Conservation (phyloP, 179 eudicot species). For the Kewa caespitosa region DNA sequence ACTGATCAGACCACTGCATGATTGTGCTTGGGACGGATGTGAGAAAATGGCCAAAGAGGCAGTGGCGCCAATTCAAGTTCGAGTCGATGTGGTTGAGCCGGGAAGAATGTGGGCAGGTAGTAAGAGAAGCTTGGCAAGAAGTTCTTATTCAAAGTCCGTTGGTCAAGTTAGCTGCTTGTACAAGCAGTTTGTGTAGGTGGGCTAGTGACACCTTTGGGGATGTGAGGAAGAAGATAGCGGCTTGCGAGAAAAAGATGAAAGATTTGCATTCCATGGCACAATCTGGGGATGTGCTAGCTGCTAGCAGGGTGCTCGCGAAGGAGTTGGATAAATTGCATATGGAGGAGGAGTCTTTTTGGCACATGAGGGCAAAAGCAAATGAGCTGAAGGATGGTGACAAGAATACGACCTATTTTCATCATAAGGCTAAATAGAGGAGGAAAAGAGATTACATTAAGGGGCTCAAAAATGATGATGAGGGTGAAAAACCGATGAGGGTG, state of each 20-base stretch:
- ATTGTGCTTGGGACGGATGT: neutral
- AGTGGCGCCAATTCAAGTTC: neutral
- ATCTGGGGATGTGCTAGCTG: neutral
- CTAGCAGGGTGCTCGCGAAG: neutral
- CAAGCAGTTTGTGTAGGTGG: neutral
- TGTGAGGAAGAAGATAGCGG: no score
- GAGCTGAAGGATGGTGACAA: neutral
- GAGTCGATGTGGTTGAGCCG: neutral
- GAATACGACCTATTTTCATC: neutral
- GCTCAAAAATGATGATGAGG: neutral
- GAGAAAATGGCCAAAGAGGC: neutral
- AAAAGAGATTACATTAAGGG: neutral
- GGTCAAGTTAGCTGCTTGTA: neutral
- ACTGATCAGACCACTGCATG: neutral
- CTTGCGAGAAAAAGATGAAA: no score
- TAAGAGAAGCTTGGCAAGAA: neutral
- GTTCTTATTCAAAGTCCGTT: neutral
- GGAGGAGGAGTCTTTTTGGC: neutral
- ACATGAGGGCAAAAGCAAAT: neutral
- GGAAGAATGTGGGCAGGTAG: neutral
- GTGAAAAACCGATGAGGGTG: neutral
- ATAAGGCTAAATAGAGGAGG: neutral
- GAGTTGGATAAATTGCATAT: neutral
- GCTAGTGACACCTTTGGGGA: neutral
- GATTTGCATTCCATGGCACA: neutral